Conservation (phyloP, 495 filamentous ascomycete species). For the Entonaema liquescens region DNA sequence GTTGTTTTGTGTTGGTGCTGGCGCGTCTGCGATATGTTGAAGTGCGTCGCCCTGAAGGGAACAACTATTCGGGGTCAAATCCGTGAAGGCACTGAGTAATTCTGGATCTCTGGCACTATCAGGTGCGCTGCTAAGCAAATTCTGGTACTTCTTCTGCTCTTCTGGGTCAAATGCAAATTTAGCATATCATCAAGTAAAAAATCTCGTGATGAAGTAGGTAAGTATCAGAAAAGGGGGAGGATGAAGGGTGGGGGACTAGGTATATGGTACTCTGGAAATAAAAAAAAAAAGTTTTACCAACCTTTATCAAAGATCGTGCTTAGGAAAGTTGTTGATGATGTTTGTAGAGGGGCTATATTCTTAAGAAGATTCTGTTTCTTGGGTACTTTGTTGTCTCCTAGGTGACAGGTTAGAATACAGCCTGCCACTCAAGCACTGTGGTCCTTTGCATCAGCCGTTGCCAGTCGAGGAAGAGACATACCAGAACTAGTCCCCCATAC, state of each 20-base stretch:
- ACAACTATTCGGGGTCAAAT: not conserved
- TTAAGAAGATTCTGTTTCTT: not conserved
- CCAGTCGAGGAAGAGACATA: not conserved
- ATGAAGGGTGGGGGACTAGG: not conserved
- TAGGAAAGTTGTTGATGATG: not conserved
- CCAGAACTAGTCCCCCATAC: not conserved
- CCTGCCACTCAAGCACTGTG: not conserved
- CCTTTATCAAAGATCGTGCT: not conserved
- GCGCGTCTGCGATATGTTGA: not conserved
- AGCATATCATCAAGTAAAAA: not conserved
- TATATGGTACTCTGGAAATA: not conserved
- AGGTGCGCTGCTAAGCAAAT: not conserved
- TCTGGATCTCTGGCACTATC: slow-evolving; percentile 4
- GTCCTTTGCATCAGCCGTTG: not conserved
- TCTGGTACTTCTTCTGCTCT: not conserved
- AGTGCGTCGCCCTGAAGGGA: not conserved
- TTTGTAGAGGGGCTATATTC: not conserved
- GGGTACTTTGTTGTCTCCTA: not conserved
- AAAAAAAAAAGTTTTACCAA: not conserved
- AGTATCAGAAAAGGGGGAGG: not conserved
- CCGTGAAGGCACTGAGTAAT: not conserved
- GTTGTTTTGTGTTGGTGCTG: not conserved
- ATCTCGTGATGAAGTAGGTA: not conserved
- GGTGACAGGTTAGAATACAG: not conserved
- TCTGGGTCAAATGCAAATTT: not conserved